Evolutionary conservation across 139 green algal species (phyloP), one percentile per base, ranked within the genome.

Genomic region (Haematococcus lacustris): DNA sequence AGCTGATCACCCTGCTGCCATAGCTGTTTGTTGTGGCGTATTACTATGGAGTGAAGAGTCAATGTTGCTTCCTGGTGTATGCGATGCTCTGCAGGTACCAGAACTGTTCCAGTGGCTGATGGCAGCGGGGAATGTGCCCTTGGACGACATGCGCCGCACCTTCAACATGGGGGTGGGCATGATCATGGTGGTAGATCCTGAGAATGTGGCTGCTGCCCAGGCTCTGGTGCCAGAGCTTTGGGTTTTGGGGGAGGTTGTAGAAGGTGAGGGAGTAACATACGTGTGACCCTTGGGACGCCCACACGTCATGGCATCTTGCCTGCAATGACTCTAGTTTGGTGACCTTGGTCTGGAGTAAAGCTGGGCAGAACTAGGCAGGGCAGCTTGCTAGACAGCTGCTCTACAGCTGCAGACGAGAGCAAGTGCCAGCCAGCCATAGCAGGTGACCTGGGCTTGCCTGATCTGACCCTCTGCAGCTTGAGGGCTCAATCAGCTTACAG

Each of bases 151-250:
- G 94, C 91, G 91, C 75, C 85, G 91, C 35, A 98, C 96, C 1
- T 98, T 98, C 90, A 98, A 98, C 88, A 93, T 97, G 88, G 94
- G 94, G 21, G 84, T 98, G 38, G 94, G 94, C 47, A 91, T 98
- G 83, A 77, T 98, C 17, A 70, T 93, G 39, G 87, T 98, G 28
- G 87, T 98, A 57, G 70, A 80, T 0, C 41, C 64, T 3, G 62
- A 51, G 1, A 51, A 91, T 23, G 90, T 88, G 9, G 84, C 85
- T 6, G 70, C 61, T 34, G 78, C 76, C 3, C 59, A 83, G 70
- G n/a, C 73, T 38, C 25, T 80, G 2, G 70, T 73, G 28, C 78
- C 87, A 4, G 78, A 79, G 28, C 62, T 77, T 33, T 87, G 85
- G 38, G 69, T 80, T 39, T 50, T 92, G 28, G 87, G 87, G 0